Base-by-base conservation (phyloP, 2,329 filamentous ascomycete species). In the Cucurbitaria berberidis region DNA sequence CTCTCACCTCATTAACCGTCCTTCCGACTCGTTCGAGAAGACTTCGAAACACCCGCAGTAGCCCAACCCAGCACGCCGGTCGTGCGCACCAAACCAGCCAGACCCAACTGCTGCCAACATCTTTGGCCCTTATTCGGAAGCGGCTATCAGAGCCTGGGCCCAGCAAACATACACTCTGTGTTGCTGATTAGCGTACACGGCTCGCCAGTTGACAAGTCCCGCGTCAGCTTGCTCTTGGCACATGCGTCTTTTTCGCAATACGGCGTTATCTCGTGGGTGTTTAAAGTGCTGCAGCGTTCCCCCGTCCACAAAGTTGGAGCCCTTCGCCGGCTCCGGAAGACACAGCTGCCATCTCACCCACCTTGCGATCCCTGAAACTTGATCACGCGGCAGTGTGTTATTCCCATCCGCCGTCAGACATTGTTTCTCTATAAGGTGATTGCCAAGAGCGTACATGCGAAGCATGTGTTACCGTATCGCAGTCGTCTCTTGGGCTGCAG, bases 61-160 rank as follows among this genome's bases (percentile, higher is more conserved):
- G 51, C 43, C 48, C 39, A 26, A 19, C 50, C 48, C 48, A 18
- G 30, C 29, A n/a, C 43, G 44, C 42, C 36, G 48, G 46, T 46
- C 27, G 45, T 59, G 55, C 55, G 50, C 52, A 35, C 54, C 58
- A 50, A 38, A 41, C 44, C 52, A 50, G 52, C 48, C 52, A 30
- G 51, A 41, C 30, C 48, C 40, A 56, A 24, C 46, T 51, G 38
- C 46, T 22, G 47, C 48, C 11, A 57, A 21, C 50, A 39, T 43
- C n/a, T n/a, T 45, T 27, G 27, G 34, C 49, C 29, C 50, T 32
- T 39, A 30, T 48, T 26, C 22, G 51, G 42, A 24, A 41, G 45
- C 24, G 55, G 45, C 58, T 16, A 48, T 45, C 16, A 30, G 35
- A 39, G 50, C 57, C 58, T 59, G 55, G 58, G 49, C 58, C 48